Conservation (phyloP, 345 rosid species). For the Gossypium mustelinum region DNA sequence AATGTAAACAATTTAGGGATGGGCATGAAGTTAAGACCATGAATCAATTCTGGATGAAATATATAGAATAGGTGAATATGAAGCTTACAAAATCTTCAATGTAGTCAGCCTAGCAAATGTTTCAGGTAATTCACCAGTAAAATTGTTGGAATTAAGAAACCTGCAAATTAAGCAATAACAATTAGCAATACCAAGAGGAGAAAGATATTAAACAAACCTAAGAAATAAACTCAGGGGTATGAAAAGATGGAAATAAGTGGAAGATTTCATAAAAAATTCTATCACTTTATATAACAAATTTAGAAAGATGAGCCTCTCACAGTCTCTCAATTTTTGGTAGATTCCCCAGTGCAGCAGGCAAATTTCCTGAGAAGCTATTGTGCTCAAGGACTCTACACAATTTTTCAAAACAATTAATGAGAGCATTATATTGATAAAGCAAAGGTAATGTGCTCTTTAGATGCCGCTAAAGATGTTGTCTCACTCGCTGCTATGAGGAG, state of each 20-base stretch:
- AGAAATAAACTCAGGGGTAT: neutral
- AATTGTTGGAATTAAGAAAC: conserved; percentile 41
- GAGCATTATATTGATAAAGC: too few relatives aligned
- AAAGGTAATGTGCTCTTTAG: too few relatives aligned
- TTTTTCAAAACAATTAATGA: neutral
- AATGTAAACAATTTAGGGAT: neutral
- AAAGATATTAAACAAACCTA: conserved; percentile 5
- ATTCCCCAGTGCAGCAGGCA: conserved; percentile 44
- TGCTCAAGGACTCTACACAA: conserved; percentile 16
- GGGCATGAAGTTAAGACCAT: neutral
- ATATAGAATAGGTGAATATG: neutral
- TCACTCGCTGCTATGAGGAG: too few relatives aligned
- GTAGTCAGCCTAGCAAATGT: conserved; percentile 37
- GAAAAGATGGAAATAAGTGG: neutral
- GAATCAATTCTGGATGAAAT: conserved; percentile 7
- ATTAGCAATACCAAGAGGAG: neutral
- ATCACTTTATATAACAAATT: neutral
- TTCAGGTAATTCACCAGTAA: conserved; percentile 41
- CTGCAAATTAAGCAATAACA: conserved; percentile 21
- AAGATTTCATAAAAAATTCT: neutral
- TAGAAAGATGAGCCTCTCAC: conserved; percentile 28
- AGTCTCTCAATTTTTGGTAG: conserved; percentile 50
- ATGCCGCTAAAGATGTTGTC: too few relatives aligned
- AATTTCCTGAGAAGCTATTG: conserved; percentile 30
- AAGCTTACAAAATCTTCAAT: conserved; percentile 45